A percentile compares a stretch with the other conserved stretches of the same genome.
These are phyloP conservation scores for Septoria linicola DNA, from an alignment of 2,329 filamentous ascomycete genomes.

Conservation along the genomic window DNA sequence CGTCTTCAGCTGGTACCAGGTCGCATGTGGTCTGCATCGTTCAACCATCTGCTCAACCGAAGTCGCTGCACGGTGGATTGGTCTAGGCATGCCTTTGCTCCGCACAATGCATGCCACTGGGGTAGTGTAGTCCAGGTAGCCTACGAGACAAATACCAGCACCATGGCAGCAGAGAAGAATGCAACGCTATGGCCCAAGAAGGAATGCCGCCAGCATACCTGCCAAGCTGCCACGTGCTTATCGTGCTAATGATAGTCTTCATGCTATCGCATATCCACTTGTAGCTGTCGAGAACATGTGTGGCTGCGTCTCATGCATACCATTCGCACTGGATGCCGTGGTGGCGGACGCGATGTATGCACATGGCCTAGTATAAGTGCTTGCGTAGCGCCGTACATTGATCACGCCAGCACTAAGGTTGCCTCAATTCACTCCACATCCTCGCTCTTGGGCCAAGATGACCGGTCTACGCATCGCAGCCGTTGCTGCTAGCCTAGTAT, in stretches of 20 bases:
- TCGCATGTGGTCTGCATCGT: no score
- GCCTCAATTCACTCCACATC: no score
- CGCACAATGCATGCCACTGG: neutral
- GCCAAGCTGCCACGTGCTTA: neutral
- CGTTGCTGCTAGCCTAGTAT: neutral
- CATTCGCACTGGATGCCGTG: neutral
- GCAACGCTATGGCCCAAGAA: neutral
- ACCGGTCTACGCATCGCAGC: neutral
- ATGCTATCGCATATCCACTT: neutral
- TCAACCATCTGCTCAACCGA: no score
- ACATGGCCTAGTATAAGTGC: neutral
- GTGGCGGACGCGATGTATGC: neutral
- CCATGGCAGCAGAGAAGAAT: slow-evolving; percentile 3
- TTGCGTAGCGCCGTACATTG: neutral
- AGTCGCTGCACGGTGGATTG: no score
- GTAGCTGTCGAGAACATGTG: neutral
- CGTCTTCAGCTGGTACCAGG: no score
- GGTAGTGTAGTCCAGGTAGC: neutral
- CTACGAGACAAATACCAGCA: neutral
- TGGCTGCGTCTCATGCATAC: neutral
- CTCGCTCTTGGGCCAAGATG: neutral
- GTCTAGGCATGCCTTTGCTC: no score
- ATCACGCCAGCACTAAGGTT: neutral
- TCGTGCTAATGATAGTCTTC: no score
- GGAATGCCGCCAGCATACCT: neutral